These are phyloP conservation scores for Fraxinus excelsior DNA, from an alignment of 257 asterid species.

Conservation along the genomic window DNA sequence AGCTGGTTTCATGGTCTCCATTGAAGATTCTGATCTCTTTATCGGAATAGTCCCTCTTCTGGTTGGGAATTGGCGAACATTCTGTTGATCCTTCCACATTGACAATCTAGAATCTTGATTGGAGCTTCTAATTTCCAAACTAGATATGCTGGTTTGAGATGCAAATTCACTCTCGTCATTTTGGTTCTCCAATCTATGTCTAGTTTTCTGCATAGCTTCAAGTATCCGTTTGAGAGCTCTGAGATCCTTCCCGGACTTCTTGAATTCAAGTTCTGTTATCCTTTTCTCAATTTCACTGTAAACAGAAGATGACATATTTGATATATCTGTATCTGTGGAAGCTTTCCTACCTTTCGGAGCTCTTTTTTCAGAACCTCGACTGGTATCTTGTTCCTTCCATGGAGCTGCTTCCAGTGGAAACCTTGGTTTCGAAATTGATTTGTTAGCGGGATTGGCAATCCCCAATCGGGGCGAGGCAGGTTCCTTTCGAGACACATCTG, in stretches of 20 bases:
- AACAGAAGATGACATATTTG: conserved; percentile 55
- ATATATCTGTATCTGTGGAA: conserved; percentile 29
- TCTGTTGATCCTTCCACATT: conserved; percentile 29
- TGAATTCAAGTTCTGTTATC: conserved; percentile 76
- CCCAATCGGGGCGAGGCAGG: conserved; percentile 37
- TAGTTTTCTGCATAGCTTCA: conserved; percentile 78
- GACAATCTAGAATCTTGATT: conserved; percentile 31
- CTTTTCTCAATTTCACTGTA: conserved; percentile 87
- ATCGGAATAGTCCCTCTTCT: conserved; percentile 37
- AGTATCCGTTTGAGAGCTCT: conserved; percentile 95
- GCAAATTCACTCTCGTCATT: conserved; percentile 39
- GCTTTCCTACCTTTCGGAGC: conserved; percentile 40
- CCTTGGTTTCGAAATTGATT: conserved; percentile 46
- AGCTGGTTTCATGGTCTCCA: conserved; percentile 43
- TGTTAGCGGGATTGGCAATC: conserved; percentile 32
- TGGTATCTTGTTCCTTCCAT: conserved; percentile 63
- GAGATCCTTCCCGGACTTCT: conserved; percentile 83
- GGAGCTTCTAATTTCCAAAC: conserved; percentile 26
- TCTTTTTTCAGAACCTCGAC: conserved; percentile 44
- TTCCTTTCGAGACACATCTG: conserved; percentile 38
- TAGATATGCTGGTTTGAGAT: conserved; percentile 33
- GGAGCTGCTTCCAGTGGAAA: conserved; percentile 88
- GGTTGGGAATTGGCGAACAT: conserved; percentile 34
- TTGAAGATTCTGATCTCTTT: conserved; percentile 44
- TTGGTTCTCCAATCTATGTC: conserved; percentile 50